Conservation (phyloP, 139 green algal species). For the Coccomyxa sp. region DNA sequence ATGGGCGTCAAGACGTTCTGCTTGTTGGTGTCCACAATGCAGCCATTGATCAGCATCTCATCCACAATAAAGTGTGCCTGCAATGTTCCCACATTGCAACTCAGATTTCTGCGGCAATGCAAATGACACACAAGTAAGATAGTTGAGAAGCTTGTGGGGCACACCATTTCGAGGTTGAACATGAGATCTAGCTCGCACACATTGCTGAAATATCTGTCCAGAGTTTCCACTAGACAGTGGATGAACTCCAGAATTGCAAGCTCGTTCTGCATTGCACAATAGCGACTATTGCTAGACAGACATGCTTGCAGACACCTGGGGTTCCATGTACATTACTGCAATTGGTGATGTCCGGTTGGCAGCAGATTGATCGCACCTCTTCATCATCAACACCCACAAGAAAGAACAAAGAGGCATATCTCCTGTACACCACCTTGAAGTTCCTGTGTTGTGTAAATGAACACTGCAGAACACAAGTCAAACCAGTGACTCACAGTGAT, state of each 20-base stretch:
- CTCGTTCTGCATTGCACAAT: constrained; percentile 80
- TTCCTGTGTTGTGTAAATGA: constrained; percentile 93
- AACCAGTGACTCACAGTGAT: too few relatives aligned
- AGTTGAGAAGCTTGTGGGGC: constrained; percentile 1
- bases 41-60: constrained; percentile 89
- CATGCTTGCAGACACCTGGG: not conserved
- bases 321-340: too few relatives aligned
- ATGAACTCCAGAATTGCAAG: constrained; percentile 95
- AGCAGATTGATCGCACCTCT: constrained; percentile 58
- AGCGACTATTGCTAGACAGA: not conserved
- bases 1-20: constrained; percentile 79
- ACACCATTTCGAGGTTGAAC: constrained; percentile 89
- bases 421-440: constrained; percentile 92
- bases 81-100: not conserved
- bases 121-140: not conserved
- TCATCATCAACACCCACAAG: constrained; percentile 92
- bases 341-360: not conserved
- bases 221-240: constrained; percentile 81
- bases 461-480: constrained; percentile 62
- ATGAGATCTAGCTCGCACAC: constrained; percentile 97
- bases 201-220: constrained; percentile 83
- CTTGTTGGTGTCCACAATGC: constrained; percentile 95
- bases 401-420: constrained; percentile 98
- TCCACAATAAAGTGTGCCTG: constrained; percentile 95
- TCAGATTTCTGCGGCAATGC: not conserved